These are phyloP conservation scores for Phytophthora vignae DNA, from an alignment of 352 stramenopile genomes.

Conservation along the genomic window DNA sequence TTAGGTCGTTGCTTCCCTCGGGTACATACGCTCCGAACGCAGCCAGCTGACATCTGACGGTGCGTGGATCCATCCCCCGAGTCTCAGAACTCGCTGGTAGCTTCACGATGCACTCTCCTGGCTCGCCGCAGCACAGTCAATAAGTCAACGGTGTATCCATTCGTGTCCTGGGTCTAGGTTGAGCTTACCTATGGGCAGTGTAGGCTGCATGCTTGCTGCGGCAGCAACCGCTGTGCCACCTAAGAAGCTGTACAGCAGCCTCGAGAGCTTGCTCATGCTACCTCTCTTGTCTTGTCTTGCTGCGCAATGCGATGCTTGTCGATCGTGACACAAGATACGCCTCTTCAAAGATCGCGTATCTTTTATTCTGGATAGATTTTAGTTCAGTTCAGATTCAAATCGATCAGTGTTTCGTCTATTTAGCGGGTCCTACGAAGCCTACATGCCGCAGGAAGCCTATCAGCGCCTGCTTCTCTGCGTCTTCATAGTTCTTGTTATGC, in stretches of 20 bases:
- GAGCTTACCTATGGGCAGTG: conserved; percentile 24
- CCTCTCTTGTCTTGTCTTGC: background rate
- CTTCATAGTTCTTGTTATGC: conserved; percentile 88
- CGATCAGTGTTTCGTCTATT: conserved; percentile 29
- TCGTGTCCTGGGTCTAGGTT: background rate
- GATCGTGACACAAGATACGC: conserved; percentile 23
- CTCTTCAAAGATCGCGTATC: conserved; percentile 35
- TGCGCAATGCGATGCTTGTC: conserved; percentile 23
- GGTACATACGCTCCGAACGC: conserved; percentile 42
- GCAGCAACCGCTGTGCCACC: background rate
- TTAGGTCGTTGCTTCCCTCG: background rate
- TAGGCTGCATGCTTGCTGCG: conserved; percentile 17
- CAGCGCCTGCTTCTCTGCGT: conserved; percentile 77
- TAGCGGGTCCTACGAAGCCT: conserved; percentile 39
- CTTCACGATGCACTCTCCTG: conserved; percentile 19
- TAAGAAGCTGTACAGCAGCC: conserved; percentile 16
- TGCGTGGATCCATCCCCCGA: background rate
- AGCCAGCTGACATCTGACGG: conserved; percentile 42
- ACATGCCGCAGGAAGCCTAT: conserved; percentile 60
- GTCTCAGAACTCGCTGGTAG: background rate
- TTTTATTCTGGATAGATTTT: background rate
- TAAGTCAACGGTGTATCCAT: background rate
- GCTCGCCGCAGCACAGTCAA: background rate
- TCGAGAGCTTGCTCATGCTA: conserved; percentile 7
- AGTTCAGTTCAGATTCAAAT: conserved; percentile 16